Evolutionary conservation across 495 filamentous ascomycete genomes (phyloP).

Genomic region (Talaromyces nanjingensis): DNA sequence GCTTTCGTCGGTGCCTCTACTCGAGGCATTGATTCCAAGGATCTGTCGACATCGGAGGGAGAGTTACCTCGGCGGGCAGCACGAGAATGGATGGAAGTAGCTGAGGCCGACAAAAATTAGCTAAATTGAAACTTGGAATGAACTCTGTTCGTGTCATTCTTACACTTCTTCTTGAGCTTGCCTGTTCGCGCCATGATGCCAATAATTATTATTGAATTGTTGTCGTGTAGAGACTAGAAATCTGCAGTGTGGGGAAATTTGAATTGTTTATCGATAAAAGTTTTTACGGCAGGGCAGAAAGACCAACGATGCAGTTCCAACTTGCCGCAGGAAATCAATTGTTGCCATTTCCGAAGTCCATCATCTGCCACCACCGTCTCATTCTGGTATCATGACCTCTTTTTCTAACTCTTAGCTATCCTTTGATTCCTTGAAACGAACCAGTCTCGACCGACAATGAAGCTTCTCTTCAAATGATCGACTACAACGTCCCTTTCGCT

Average conservation of each 20-base stretch:
- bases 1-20: constrained; percentile 43
- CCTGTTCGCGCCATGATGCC: constrained; percentile 44
- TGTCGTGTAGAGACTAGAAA: not conserved
- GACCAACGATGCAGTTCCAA: constrained; percentile 22
- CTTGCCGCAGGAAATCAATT: not conserved
- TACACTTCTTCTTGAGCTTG: constrained; percentile 30
- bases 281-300: constrained; percentile 21
- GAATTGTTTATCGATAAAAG: constrained; percentile 35
- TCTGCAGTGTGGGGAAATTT: constrained; percentile 3
- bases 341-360: not conserved
- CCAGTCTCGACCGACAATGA: not conserved
- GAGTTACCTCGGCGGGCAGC: constrained; percentile 66
- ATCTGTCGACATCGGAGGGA: constrained; percentile 68
- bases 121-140: not conserved
- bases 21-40: constrained; percentile 53
- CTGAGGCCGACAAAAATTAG: constrained; percentile 15
- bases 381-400: not conserved
- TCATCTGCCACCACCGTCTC: not conserved
- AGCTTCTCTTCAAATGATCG: not conserved
- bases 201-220: not conserved
- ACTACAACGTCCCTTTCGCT: not conserved
- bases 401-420: not conserved
- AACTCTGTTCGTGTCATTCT: constrained; percentile 13
- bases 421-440: not conserved
- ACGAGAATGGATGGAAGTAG: constrained; percentile 54